A percentile compares a stretch with the other conserved stretches of the same genome.
Evolutionary conservation across 225 moss, liverwort and hornwort genomes (phyloP).

Genomic region (Sphagnum tenellum): DNA sequence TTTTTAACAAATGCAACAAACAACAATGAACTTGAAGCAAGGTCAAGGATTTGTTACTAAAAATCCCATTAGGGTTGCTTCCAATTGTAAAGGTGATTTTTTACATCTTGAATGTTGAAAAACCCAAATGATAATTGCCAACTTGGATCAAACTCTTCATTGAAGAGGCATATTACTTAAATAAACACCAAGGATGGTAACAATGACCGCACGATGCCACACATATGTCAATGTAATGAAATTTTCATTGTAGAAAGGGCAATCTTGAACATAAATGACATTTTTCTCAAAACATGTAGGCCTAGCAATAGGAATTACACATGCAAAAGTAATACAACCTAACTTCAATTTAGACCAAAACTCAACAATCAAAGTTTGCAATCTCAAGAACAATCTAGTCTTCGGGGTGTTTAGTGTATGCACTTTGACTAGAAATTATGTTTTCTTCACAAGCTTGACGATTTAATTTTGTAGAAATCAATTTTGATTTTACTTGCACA

Average conservation of each 20-base stretch:
- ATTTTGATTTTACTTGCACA: neutral
- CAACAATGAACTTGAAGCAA: too few species aligned
- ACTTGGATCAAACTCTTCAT: too few species aligned
- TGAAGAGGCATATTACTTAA: neutral
- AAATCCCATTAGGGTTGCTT: too few species aligned
- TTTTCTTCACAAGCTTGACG: neutral
- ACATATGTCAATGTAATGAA: constrained; percentile 1
- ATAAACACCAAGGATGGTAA: neutral
- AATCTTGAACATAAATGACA: neutral
- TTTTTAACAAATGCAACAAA: too few species aligned
- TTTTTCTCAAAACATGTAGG: neutral
- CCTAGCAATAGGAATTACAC: neutral
- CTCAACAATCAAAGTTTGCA: neutral
- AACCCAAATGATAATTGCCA: too few species aligned
- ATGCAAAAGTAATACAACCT: neutral
- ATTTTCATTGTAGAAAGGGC: neutral
- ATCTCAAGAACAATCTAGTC: neutral
- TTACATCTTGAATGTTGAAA: too few species aligned
- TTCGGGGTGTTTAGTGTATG: neutral
- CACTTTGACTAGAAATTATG: neutral
- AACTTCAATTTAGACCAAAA: neutral
- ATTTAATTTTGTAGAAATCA: neutral
- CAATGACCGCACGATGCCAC: neutral
- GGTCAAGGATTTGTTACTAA: too few species aligned
- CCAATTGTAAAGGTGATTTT: too few species aligned